Evolutionary conservation across 1,284 basidiomycete genomes (phyloP).

Genomic region (Singerocomus inundabilis): DNA sequence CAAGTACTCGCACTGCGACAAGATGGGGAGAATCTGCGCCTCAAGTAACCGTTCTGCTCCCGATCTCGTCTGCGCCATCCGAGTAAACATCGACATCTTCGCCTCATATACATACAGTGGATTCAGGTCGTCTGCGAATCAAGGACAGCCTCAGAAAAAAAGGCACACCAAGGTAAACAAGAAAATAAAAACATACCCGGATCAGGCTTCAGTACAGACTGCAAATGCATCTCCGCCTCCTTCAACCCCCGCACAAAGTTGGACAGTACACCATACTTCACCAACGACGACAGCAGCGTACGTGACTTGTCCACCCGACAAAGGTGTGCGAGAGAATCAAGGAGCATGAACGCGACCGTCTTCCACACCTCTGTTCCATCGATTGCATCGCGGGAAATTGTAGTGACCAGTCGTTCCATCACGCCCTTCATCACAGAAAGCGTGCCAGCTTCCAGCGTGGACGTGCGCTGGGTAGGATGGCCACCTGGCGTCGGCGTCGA

Average conservation of each 20-base stretch:
- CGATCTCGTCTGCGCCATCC: conserved; percentile 76
- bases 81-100: conserved; percentile 85
- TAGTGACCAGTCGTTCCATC: conserved; percentile 73
- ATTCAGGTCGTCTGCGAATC: conserved; percentile 75
- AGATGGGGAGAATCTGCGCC: conserved; percentile 71
- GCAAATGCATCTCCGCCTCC: conserved; percentile 79
- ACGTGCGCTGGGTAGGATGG: conserved; percentile 25
- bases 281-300: conserved; percentile 57
- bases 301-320: conserved; percentile 65
- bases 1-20: conserved; percentile 86
- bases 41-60: conserved; percentile 89
- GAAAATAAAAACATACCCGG: conserved; percentile 57
- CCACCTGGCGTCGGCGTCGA: conserved; percentile 29
- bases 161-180: neutral
- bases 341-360: conserved; percentile 86
- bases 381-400: conserved; percentile 88
- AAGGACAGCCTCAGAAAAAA: neutral
- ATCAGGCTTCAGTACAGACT: conserved; percentile 83
- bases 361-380: conserved; percentile 97
- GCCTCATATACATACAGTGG: conserved; percentile 94
- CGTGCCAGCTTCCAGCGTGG: conserved; percentile 60
- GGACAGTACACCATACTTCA: conserved; percentile 76
- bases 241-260: conserved; percentile 85
- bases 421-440: conserved; percentile 60
- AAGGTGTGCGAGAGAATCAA: conserved; percentile 74